phyloP scores from a whole-genome alignment of 2,329 filamentous ascomycete genomes.

The Elsinoe necatrix region DNA sequence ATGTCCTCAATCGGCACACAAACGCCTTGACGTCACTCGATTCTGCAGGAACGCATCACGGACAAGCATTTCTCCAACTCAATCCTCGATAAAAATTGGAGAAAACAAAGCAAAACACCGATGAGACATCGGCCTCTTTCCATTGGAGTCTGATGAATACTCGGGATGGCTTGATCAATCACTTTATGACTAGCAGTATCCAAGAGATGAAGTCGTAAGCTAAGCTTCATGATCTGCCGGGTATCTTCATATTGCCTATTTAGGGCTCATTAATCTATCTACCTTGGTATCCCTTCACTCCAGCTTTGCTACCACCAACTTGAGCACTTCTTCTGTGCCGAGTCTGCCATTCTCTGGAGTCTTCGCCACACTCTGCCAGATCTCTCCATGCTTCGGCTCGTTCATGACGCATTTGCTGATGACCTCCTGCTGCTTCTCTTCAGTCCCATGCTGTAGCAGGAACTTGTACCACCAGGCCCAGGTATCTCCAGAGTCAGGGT shows the following conservation, averaged over 20 bases:
- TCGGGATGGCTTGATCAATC: neutral
- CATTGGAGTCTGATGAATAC: neutral
- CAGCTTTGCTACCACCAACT: slow-evolving; percentile 58
- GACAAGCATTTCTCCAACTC: neutral
- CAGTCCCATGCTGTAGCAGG: slow-evolving; percentile 80
- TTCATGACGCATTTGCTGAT: slow-evolving; percentile 69
- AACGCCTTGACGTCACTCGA: slow-evolving; percentile 13
- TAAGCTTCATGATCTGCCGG: slow-evolving; percentile 11
- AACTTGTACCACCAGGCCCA: slow-evolving; percentile 99
- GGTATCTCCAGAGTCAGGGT: slow-evolving; percentile 79
- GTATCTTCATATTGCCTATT: slow-evolving; percentile 12
- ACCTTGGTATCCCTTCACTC: slow-evolving; percentile 29
- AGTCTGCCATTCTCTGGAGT: slow-evolving; percentile 71
- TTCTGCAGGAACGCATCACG: slow-evolving; percentile 10
- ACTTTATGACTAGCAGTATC: neutral
- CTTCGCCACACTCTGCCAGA: slow-evolving; percentile 82
- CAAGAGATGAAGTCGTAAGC: neutral
- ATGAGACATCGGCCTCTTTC: slow-evolving; percentile 7
- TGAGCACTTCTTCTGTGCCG: slow-evolving; percentile 70
- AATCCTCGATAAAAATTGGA: neutral
- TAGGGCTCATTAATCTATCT: slow-evolving; percentile 13
- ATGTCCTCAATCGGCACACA: slow-evolving; percentile 2
- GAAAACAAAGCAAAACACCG: slow-evolving; percentile 1
- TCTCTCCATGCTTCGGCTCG: slow-evolving; percentile 86
- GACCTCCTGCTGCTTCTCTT: slow-evolving; percentile 84